Evolutionary conservation across 148 eudicot species (phyloP), one percentile per base, ranked within the genome.

Genomic region (Silene conica): DNA sequence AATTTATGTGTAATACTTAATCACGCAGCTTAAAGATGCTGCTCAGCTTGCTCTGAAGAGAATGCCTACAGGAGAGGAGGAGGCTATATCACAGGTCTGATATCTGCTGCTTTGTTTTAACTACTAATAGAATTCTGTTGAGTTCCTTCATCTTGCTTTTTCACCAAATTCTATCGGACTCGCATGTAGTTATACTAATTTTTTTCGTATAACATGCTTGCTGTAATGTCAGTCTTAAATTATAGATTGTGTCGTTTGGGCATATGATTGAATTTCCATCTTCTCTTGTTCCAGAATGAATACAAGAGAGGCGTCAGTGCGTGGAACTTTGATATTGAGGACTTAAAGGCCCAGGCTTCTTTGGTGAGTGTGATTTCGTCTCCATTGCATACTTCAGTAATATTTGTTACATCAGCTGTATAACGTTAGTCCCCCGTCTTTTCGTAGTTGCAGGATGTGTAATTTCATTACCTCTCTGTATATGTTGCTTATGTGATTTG

Each of bases 221-320:
- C 43, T 63, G 6, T 6, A 38, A 63, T 63, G 67, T 26, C 43
- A 28, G 67, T 6, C 16, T 26, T 26, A 63, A 26, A 38, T 38
- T 4, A 4, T 26, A 16, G 43, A 25, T 26, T 63, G 15, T 72
- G 58, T 25, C 23, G 41, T 19, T 0, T 0, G 13, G 9, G 54
- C 54, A 23, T 19, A n/a, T 67, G 22, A 63, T 31, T 54, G 26
- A 63, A 50, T 26, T 43, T 52, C 22, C 79, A 52, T 46, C 8
- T 66, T 18, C 12, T 58, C 71, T 78, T 54, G 18, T 79, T 67
- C 70, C 88, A 95, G 99, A 90, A 87, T 73, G 97, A 92, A 82
- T 95, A 95, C 86, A 89, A 95, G 81, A 89, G 97, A 84, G 99
- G 99, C 72, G 97, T 95, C 52, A 95, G 99, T 84, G 99, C 96